A percentile compares a stretch with the other conserved stretches of the same genome.
Conservation (phyloP, 23 red algal species). For the Gracilaria gracilis region DNA sequence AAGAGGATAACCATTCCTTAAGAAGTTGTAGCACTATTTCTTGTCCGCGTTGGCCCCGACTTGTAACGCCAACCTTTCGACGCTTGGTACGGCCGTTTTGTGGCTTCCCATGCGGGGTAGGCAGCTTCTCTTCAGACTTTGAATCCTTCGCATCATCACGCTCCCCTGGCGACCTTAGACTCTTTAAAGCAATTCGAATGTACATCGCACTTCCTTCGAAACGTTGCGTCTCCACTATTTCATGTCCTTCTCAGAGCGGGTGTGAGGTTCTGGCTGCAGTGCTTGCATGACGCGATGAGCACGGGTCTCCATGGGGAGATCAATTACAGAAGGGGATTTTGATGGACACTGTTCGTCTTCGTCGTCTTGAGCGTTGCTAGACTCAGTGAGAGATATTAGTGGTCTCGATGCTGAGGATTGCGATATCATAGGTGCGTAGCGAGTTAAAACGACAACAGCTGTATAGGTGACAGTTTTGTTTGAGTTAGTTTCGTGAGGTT, state of each 20-base stretch:
- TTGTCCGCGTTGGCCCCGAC: constrained; percentile 46
- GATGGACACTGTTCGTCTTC: not conserved
- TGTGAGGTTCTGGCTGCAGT: not conserved
- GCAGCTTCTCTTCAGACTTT: not conserved
- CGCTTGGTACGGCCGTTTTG: not conserved
- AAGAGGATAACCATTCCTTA: constrained; percentile 40
- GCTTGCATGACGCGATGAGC: constrained; percentile 41
- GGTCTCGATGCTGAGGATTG: constrained; percentile 18
- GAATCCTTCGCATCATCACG: not conserved
- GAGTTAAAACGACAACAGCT: constrained; percentile 36
- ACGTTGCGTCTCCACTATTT: constrained; percentile 43
- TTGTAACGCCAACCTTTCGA: constrained; percentile 48
- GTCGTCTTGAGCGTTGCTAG: not conserved
- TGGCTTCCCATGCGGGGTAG: not conserved
- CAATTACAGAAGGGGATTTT: not conserved
- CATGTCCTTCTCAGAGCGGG: constrained; percentile 39
- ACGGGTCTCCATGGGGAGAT: constrained; percentile 27
- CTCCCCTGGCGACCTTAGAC: not conserved
- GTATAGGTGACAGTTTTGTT: constrained; percentile 55
- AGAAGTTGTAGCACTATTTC: constrained; percentile 48
- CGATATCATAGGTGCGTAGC: constrained; percentile 17
- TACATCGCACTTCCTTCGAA: constrained; percentile 68
- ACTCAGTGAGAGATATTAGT: not conserved
- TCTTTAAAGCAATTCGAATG: constrained; percentile 18
- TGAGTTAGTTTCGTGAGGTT: not conserved